These are phyloP conservation scores for Elongisporangium prolatum DNA, from an alignment of 352 stramenopile genomes.

Conservation along the genomic window DNA sequence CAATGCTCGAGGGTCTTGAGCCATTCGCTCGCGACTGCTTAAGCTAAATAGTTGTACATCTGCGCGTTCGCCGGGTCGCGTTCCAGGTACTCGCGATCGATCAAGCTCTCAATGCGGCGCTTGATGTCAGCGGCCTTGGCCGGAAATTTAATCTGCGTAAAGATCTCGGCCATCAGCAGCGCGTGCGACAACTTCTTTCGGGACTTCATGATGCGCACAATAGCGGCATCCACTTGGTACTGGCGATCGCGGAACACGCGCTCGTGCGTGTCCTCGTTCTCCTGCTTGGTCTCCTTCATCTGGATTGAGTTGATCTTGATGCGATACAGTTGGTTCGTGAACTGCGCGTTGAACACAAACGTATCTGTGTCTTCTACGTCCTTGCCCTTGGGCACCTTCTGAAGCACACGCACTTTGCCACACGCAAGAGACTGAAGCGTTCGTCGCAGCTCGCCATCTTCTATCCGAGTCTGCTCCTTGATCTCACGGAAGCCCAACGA, in stretches of 20 bases:
- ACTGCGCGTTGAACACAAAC: constrained; percentile 86
- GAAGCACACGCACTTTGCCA: constrained; percentile 86
- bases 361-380: constrained; percentile 80
- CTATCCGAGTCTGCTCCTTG: constrained; percentile 84
- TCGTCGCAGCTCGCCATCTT: constrained; percentile 85
- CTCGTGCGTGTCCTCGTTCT: constrained; percentile 93
- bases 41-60: constrained; percentile 88
- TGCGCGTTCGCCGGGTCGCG: constrained; percentile 73
- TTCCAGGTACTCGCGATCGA: constrained; percentile 88
- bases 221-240: constrained; percentile 94
- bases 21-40: constrained; percentile 6
- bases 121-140: constrained; percentile 84
- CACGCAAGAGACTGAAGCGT: constrained; percentile 88
- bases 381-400: constrained; percentile 84
- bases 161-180: constrained; percentile 95
- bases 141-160: constrained; percentile 90
- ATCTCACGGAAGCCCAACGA: constrained; percentile 82
- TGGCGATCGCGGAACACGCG: constrained; percentile 91
- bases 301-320: constrained; percentile 96
- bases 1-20: too few species aligned
- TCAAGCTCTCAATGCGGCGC: constrained; percentile 86
- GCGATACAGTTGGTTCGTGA: constrained; percentile 84
- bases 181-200: constrained; percentile 94
- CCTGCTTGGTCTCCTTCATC: constrained; percentile 92
- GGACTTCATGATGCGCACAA: constrained; percentile 99